These are phyloP conservation scores for Phytophthora pinifolia DNA, from an alignment of 352 stramenopile genomes.

Conservation along the genomic window DNA sequence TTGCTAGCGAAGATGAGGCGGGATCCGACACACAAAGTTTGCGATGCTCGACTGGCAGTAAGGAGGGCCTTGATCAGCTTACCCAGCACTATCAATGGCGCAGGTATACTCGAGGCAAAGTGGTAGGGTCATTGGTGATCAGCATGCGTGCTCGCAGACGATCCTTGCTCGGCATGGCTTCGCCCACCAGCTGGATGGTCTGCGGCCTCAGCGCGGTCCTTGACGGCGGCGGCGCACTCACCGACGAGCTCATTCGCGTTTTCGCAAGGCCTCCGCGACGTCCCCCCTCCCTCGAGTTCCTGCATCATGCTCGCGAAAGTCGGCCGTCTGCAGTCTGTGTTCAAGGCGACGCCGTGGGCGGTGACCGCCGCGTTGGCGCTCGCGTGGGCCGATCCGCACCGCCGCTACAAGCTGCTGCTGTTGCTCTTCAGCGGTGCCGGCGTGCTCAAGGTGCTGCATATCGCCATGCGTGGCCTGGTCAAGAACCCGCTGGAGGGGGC, in stretches of 20 bases:
- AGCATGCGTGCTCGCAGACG: constrained; percentile 30
- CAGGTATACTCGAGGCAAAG: constrained; percentile 4
- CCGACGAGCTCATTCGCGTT: constrained; percentile 18
- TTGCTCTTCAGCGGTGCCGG: constrained; percentile 15
- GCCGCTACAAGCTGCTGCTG: constrained; percentile 14
- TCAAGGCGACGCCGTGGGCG: constrained; percentile 13
- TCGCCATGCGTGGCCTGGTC: constrained; percentile 26
- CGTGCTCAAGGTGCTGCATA: constrained; percentile 22
- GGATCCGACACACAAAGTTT: too few relatives aligned
- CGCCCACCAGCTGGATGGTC: constrained; percentile 26
- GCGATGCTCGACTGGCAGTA: too few relatives aligned
- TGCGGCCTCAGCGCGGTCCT: too few relatives aligned
- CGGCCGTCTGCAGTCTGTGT: constrained; percentile 8
- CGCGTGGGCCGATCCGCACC: constrained; percentile 19
- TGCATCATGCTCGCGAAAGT: constrained; percentile 16
- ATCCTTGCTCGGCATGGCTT: constrained; percentile 23
- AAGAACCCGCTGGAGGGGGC: constrained; percentile 30
- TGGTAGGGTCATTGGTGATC: constrained; percentile 13
- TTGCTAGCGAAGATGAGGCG: constrained; percentile 2
- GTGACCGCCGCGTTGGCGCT: constrained; percentile 14
- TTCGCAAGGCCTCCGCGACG: constrained; percentile 8
- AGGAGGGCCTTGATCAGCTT: too few relatives aligned
- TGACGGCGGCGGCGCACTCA: too few relatives aligned
- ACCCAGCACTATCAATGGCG: too few relatives aligned
- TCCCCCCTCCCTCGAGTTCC: background rate